phyloP scores from a whole-genome alignment of 2,329 filamentous ascomycete species.

The Sarocladium brachiariae region DNA sequence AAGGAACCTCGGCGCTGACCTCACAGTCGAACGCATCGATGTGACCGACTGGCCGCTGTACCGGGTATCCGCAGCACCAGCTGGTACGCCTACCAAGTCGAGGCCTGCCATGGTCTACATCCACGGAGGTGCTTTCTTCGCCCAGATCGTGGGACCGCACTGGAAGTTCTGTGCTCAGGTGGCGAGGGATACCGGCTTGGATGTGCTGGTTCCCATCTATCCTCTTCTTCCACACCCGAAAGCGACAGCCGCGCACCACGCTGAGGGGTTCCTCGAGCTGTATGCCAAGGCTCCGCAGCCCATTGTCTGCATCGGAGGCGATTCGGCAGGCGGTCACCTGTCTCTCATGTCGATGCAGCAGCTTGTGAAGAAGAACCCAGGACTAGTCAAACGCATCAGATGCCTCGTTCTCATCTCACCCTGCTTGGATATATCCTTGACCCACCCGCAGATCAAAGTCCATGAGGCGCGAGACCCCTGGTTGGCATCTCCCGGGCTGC shows the following conservation, averaged over 20 bases:
- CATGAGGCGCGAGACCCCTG: constrained; percentile 8
- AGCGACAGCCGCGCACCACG: constrained; percentile 8
- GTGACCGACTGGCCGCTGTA: constrained; percentile 12
- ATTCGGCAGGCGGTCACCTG: constrained; percentile 11
- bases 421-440: constrained; percentile 8
- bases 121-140: constrained; percentile 12
- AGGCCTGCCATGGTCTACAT: constrained; percentile 11
- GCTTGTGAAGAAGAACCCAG: neutral
- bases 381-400: constrained; percentile 3
- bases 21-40: constrained; percentile 10
- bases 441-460: constrained; percentile 7
- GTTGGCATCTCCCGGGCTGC: no score
- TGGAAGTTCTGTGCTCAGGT: constrained; percentile 11
- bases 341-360: constrained; percentile 7
- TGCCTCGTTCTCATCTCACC: constrained; percentile 12
- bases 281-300: neutral
- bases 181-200: constrained; percentile 10
- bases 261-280: constrained; percentile 9
- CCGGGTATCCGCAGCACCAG: constrained; percentile 1
- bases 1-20: constrained; percentile 4
- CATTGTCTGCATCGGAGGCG: constrained; percentile 12
- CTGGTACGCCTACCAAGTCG: neutral
- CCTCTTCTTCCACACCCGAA: constrained; percentile 10
- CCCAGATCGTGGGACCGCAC: constrained; percentile 7
- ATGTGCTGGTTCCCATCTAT: constrained; percentile 12